A percentile compares a stretch with the other conserved stretches of the same genome.
phyloP scores from a whole-genome alignment of 148 eudicot genomes.

The Rhododendron vialii region DNA sequence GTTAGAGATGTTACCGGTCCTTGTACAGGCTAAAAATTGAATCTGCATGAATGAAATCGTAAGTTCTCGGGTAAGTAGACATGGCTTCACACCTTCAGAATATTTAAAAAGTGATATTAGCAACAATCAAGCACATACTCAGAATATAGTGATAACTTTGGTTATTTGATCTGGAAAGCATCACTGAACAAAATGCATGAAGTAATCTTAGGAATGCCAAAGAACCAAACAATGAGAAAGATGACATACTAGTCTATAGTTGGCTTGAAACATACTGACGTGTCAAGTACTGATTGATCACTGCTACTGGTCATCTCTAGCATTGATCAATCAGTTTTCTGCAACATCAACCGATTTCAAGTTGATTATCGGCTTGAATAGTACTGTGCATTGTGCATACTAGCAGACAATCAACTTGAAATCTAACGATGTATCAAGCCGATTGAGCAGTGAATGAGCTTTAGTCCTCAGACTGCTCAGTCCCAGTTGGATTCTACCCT shows the following conservation, averaged over 20 bases:
- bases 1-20: slow-evolving; percentile 46
- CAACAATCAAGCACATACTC: background rate
- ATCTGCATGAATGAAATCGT: slow-evolving; percentile 79
- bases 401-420: background rate
- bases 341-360: background rate
- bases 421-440: background rate
- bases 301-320: background rate
- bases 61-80: slow-evolving; percentile 94
- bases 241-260: background rate
- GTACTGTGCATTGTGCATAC: background rate
- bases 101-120: background rate
- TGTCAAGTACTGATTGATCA: background rate
- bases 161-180: background rate
- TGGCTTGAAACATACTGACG: background rate
- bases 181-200: background rate
- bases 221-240: background rate
- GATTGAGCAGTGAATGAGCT: too few species aligned
- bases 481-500: background rate
- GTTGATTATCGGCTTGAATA: background rate
- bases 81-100: slow-evolving; percentile 83
- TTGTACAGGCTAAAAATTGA: slow-evolving; percentile 65
- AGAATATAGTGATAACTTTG: background rate
- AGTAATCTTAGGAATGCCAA: background rate
- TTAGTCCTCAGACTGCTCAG: background rate
- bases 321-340: background rate